These are phyloP conservation scores for Lactifluus subvellereus DNA, from an alignment of 768 basidiomycete species.

Conservation along the genomic window DNA sequence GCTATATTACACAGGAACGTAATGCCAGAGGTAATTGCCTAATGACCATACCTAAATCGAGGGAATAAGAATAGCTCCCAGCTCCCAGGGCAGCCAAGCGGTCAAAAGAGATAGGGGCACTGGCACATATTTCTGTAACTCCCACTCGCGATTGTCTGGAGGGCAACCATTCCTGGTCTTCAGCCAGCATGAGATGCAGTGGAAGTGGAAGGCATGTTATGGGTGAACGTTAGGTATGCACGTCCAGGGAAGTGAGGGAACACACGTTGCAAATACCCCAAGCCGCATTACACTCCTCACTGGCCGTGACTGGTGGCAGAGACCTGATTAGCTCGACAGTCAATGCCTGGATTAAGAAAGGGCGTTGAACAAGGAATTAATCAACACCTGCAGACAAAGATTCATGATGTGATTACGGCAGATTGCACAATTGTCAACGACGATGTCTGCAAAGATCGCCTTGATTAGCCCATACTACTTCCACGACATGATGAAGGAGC, in stretches of 20 bases:
- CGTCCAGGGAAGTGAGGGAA: constrained; percentile 7
- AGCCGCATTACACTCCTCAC: constrained; percentile 95
- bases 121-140: constrained; percentile 91
- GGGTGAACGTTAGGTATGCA: neutral
- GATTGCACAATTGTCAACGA: constrained; percentile 99
- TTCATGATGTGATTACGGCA: constrained; percentile 99
- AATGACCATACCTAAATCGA: constrained; percentile 38
- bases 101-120: neutral
- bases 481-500: constrained; percentile 21
- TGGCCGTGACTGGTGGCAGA: constrained; percentile 60
- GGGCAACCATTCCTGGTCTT: constrained; percentile 97
- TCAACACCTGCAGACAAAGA: constrained; percentile 60
- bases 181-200: constrained; percentile 98
- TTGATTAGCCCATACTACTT: neutral
- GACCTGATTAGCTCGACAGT: constrained; percentile 98
- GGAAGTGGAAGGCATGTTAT: constrained; percentile 99
- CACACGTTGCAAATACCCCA: constrained; percentile 98
- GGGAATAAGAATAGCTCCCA: constrained; percentile 1
- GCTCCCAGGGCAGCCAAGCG: neutral
- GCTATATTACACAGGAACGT: constrained; percentile 15
- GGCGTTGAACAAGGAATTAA: neutral
- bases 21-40: constrained; percentile 16
- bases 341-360: constrained; percentile 67
- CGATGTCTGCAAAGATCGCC: constrained; percentile 62
- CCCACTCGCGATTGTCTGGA: constrained; percentile 94